Evolutionary conservation across 805 yeast genomes (phyloP).

Genomic region (Pichia heedii): DNA sequence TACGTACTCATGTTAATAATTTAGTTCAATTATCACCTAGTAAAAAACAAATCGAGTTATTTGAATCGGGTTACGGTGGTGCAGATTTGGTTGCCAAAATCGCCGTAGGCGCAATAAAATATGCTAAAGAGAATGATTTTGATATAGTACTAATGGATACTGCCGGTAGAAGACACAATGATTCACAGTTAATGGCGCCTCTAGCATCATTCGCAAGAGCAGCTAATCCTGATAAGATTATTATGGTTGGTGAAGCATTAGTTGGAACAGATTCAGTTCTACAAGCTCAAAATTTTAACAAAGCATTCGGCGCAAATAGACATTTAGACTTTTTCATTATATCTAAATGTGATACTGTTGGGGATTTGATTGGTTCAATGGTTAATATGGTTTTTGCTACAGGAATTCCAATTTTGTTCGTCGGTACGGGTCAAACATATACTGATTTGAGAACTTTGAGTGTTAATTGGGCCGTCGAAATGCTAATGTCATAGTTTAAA

Average conservation of each 20-base stretch:
- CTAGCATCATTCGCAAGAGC: conserved; percentile 90
- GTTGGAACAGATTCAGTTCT: conserved; percentile 97
- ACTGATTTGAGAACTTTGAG: conserved; percentile 86
- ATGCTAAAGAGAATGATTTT: conserved; percentile 58
- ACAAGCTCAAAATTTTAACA: conserved; percentile 88
- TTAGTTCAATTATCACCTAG: conserved; percentile 54
- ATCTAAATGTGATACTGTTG: conserved; percentile 95
- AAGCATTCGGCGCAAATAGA: conserved; percentile 81
- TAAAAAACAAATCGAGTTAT: conserved; percentile 52
- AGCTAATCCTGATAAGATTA: conserved; percentile 91
- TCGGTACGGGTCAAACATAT: conserved; percentile 95
- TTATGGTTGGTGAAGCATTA: conserved; percentile 97
- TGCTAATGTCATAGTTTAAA: conserved; percentile 62
- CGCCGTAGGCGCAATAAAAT: conserved; percentile 82
- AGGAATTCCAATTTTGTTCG: conserved; percentile 87
- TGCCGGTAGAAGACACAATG: conserved; percentile 96
- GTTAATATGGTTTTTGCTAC: conserved; percentile 97
- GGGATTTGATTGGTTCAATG: conserved; percentile 92
- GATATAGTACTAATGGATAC: conserved; percentile 93
- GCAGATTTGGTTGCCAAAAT: conserved; percentile 90
- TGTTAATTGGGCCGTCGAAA: conserved; percentile 86
- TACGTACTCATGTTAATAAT: conserved; percentile 86
- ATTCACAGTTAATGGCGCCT: conserved; percentile 91
- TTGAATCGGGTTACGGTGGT: conserved; percentile 94
- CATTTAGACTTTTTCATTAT: conserved; percentile 83